phyloP scores from a whole-genome alignment of 768 basidiomycete genomes.

The Phlegmacium glaucopus region DNA sequence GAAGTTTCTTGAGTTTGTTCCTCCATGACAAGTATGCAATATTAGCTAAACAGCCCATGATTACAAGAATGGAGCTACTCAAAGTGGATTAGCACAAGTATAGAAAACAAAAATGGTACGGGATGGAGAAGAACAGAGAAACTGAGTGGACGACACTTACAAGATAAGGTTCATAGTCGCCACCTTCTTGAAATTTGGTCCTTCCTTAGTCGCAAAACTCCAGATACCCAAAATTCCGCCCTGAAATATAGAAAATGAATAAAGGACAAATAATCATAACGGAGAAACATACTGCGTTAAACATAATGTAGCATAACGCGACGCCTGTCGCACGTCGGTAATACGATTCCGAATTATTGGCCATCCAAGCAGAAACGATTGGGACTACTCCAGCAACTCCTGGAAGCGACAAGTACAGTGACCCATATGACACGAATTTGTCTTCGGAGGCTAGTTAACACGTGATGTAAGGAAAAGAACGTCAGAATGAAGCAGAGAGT shows the following conservation, averaged over 20 bases:
- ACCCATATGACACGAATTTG: conserved; percentile 28
- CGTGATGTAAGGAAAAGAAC: neutral
- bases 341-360: conserved; percentile 37
- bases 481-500: neutral
- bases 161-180: conserved; percentile 34
- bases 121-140: neutral
- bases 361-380: conserved; percentile 30
- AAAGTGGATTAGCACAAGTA: neutral
- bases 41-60: conserved; percentile 23
- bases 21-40: conserved; percentile 21
- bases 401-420: conserved; percentile 32
- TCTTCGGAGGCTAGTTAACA: conserved; percentile 15
- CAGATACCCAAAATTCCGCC: conserved; percentile 40
- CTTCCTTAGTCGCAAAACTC: conserved; percentile 36
- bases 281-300: conserved; percentile 25
- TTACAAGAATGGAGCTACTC: conserved; percentile 23
- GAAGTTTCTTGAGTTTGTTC: conserved; percentile 23
- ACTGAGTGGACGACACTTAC: conserved; percentile 21
- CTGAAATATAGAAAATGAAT: conserved; percentile 9
- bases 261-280: conserved; percentile 1
- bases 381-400: conserved; percentile 30
- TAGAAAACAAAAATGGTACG: neutral
- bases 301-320: conserved; percentile 30
- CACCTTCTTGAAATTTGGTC: conserved; percentile 32
- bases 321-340: conserved; percentile 34